A percentile compares a stretch with the other conserved stretches of the same genome.
phyloP scores from a whole-genome alignment of 2,329 filamentous ascomycete species.

The Monilinia vaccinii-corymbosi region DNA sequence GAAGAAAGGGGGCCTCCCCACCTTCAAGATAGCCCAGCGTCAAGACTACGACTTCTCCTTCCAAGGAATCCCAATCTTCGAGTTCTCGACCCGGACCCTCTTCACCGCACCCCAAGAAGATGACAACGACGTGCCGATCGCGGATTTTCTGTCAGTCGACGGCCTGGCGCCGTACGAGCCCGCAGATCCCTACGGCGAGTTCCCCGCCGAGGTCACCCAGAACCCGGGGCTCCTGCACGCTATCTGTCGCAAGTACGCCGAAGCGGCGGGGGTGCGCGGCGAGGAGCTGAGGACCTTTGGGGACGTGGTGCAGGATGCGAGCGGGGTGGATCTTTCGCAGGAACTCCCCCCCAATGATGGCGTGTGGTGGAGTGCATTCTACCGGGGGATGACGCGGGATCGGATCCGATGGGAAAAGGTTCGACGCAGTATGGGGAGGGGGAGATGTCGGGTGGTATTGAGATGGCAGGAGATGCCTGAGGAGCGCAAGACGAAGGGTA shows the following conservation, averaged over 20 bases:
- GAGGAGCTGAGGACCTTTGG: background rate
- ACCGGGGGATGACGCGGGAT: conserved; percentile 13
- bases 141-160: background rate
- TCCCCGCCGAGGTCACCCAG: background rate
- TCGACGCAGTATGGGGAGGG: conserved; percentile 18
- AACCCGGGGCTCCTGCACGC: background rate
- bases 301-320: background rate
- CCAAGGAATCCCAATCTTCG: conserved; percentile 25
- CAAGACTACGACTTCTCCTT: conserved; percentile 25
- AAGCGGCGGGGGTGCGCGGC: background rate
- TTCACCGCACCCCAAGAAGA: background rate
- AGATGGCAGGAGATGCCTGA: conserved; percentile 13
- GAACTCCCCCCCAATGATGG: conserved; percentile 10
- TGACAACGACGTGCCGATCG: background rate
- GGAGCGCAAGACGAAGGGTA: background rate
- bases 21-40: conserved; percentile 15
- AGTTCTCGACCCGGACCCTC: conserved; percentile 15
- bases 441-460: conserved; percentile 19
- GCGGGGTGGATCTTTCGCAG: background rate
- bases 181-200: background rate
- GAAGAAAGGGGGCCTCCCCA: background rate
- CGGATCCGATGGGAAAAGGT: conserved; percentile 16
- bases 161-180: background rate
- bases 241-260: background rate
- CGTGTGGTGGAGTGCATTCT: conserved; percentile 20